Evolutionary conservation across 805 yeast genomes (phyloP).

Genomic region (Geotrichum ghanense): DNA sequence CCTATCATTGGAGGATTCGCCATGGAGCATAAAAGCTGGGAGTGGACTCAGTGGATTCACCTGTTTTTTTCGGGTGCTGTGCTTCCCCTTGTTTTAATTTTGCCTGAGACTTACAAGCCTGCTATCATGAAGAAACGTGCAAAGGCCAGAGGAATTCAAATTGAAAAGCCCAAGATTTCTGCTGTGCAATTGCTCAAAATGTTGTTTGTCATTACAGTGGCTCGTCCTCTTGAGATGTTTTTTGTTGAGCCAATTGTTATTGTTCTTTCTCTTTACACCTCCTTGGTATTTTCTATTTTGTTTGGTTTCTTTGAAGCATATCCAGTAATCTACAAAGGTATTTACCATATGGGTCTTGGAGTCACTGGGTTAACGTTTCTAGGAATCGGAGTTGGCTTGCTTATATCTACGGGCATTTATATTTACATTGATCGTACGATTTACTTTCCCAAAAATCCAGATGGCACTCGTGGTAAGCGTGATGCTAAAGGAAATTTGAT

Average conservation of each 20-base stretch:
- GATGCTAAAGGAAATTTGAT: constrained; percentile 30
- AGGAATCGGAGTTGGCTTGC: constrained; percentile 36
- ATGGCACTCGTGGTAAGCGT: constrained; percentile 12
- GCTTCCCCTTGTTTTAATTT: constrained; percentile 28
- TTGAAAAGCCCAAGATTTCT: constrained; percentile 21
- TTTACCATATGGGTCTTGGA: constrained; percentile 36
- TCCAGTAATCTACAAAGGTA: constrained; percentile 41
- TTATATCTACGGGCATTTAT: constrained; percentile 24
- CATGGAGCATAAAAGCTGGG: constrained; percentile 36
- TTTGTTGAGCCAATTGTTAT: constrained; percentile 45
- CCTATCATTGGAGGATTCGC: constrained; percentile 45
- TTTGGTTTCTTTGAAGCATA: constrained; percentile 53
- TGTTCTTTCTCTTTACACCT: constrained; percentile 39
- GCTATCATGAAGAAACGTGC: constrained; percentile 43
- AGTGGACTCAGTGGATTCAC: constrained; percentile 45
- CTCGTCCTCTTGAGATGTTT: constrained; percentile 67
- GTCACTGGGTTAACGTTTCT: constrained; percentile 38
- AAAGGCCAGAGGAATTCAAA: constrained; percentile 57
- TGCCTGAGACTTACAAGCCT: constrained; percentile 30
- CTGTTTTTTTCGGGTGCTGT: constrained; percentile 28
- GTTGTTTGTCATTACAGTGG: constrained; percentile 68
- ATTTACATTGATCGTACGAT: constrained; percentile 6
- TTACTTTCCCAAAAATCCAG: constrained; percentile 23
- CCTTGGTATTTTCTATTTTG: constrained; percentile 39
- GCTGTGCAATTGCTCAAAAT: constrained; percentile 64